Base-by-base conservation (phyloP, 345 rosid genomes). In the Citrus cavaleriei region DNA sequence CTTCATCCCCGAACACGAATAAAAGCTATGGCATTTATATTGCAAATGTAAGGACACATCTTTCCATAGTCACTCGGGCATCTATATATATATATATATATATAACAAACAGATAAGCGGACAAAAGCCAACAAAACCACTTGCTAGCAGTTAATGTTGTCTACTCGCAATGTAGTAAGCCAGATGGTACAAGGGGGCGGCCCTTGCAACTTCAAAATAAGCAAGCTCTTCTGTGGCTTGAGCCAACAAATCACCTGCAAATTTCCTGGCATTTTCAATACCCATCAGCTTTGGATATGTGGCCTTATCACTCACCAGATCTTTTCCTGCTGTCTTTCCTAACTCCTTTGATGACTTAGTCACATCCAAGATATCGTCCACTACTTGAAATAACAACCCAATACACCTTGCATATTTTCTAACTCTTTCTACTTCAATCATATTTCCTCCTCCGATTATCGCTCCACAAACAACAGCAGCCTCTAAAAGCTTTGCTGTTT, bases 281-380 rank as follows among this genome's bases (percentile, higher is more conserved):
- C 90, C 88, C 81, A 81, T 68, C 61, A 85, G 46, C 82, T 85
- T 87, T 4, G 85, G 86, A 54, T 81, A 81, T 1, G 90, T 87
- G 0, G 86, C 88, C 70, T 87, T 87, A 40, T 83, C 85, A 8
- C 68, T 81, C 8, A 27, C 73, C 70, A 83, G 30, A 76, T 87
- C 90, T 54, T 83, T 81, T 12, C 88, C 86, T 7, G 86, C 84
- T 0, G 84, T 87, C 77, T 85, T 85, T 30, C 90, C 90, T 10
- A 85, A 77, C 70, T 83, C 84, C 5, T 72, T 64, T 5, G 85
- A 83, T 0, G 85, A 79, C 66, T 78, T 83, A 19, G 85, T 81
- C 58, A 77, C 85, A 34, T 85, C 88, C 46, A 85, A 30, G 4
- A 87, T 79, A 22, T 83, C 89, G 63, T 83, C 83, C 46, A 83